A percentile compares a stretch with the other conserved stretches of the same genome.
Evolutionary conservation across 2,329 filamentous ascomycete species (phyloP).

Genomic region (Trichoderma gracile): DNA sequence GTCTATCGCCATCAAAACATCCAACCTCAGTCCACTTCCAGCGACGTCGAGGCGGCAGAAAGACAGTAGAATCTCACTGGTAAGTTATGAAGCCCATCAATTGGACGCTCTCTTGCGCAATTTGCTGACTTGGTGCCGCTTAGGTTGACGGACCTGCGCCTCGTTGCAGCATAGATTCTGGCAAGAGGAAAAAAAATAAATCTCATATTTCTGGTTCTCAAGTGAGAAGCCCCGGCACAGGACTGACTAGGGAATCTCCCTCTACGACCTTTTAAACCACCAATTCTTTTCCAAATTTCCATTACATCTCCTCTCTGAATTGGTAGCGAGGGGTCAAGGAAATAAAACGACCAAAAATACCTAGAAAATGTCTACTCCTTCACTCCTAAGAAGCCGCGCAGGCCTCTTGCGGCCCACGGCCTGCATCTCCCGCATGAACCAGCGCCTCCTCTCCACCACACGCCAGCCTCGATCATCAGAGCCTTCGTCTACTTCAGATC

Average conservation of each 20-base stretch:
- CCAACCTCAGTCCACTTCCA: conserved; percentile 1
- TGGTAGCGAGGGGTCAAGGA: too few relatives aligned
- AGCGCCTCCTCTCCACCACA: conserved; percentile 35
- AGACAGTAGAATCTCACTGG: not conserved
- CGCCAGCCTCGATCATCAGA: conserved; percentile 29
- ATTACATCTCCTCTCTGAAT: not conserved
- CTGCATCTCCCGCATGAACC: conserved; percentile 27
- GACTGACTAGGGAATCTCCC: not conserved
- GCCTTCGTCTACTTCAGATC: conserved; percentile 40
- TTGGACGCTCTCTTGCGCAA: not conserved
- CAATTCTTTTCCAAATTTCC: too few relatives aligned
- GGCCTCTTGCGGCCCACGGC: conserved; percentile 30
- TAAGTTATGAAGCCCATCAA: not conserved
- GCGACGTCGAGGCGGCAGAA: not conserved
- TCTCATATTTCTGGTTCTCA: not conserved
- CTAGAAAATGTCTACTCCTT: conserved; percentile 32
- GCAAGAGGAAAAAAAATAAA: not conserved
- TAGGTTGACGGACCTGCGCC: not conserved
- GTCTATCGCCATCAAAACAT: conserved; percentile 10
- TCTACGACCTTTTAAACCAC: not conserved
- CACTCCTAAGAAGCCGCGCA: conserved; percentile 36
- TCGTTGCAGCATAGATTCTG: too few relatives aligned
- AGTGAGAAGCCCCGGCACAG: not conserved
- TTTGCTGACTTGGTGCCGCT: not conserved
- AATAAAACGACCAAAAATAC: not conserved